phyloP scores from a whole-genome alignment of 2,329 filamentous ascomycete genomes.

The Verticillium dahliae region DNA sequence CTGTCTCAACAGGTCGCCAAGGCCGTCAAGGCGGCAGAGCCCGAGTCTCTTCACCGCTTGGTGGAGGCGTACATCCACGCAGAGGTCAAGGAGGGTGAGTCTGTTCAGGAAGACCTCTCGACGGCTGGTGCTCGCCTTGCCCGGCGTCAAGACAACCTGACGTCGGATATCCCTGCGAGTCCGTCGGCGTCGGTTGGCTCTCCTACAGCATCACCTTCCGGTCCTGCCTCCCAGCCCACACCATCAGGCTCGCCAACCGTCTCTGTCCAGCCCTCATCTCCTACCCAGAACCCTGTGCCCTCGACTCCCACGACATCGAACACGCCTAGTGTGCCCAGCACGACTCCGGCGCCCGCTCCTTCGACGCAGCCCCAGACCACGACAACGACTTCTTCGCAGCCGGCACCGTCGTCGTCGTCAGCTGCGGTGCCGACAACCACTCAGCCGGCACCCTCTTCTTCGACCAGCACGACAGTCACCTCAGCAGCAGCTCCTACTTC shows the following conservation, averaged over 20 bases:
- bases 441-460: background rate
- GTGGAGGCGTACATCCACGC: slow-evolving; percentile 57
- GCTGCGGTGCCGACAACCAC: slow-evolving; percentile 4
- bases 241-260: slow-evolving; percentile 1
- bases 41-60: slow-evolving; percentile 57
- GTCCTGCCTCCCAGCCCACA: background rate
- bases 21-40: slow-evolving; percentile 46
- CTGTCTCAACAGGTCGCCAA: background rate
- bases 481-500: slow-evolving; percentile 17
- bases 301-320: background rate
- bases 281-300: background rate
- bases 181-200: slow-evolving; percentile 4
- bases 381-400: slow-evolving; percentile 2
- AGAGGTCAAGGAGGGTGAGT: slow-evolving; percentile 60
- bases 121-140: slow-evolving; percentile 58
- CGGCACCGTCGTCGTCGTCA: background rate
- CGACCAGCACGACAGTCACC: slow-evolving; percentile 16
- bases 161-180: slow-evolving; percentile 7
- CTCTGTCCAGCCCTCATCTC: slow-evolving; percentile 5
- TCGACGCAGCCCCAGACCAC: background rate
- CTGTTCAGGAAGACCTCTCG: slow-evolving; percentile 54
- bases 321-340: background rate
- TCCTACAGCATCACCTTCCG: slow-evolving; percentile 5
- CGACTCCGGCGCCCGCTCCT: slow-evolving; percentile 1
- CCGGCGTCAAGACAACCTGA: slow-evolving; percentile 45